A percentile compares a stretch with the other conserved stretches of the same genome.
Evolutionary conservation across 2,329 filamentous ascomycete species (phyloP).

Genomic region (Didymella exigua): DNA sequence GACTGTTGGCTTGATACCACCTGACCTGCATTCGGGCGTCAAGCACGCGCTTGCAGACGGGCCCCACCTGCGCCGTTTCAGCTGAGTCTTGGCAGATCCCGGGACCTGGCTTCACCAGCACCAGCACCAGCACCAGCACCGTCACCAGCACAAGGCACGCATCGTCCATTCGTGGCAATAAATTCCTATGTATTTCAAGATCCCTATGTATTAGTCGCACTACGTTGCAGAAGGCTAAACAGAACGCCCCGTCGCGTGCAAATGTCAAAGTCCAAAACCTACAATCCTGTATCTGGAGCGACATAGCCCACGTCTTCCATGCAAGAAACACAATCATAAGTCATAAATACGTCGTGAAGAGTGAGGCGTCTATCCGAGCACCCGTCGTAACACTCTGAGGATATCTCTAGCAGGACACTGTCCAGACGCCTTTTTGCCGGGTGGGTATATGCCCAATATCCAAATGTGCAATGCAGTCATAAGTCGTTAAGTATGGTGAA

Average conservation of each 20-base stretch:
- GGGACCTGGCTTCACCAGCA: constrained; percentile 1
- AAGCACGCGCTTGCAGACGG: constrained; percentile 1
- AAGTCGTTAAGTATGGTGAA: constrained; percentile 36
- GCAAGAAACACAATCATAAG: constrained; percentile 27
- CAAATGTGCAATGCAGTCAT: constrained; percentile 40
- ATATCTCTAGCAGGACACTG: constrained; percentile 36
- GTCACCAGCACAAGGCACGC: constrained; percentile 1
- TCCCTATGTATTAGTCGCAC: constrained; percentile 18
- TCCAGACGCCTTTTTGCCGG: constrained; percentile 35
- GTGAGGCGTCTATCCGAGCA: constrained; percentile 40
- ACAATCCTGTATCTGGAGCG: constrained; percentile 11
- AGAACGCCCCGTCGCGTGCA: constrained; percentile 16
- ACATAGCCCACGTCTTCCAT: constrained; percentile 16
- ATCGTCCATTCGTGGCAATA: neutral
- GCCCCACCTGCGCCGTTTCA: constrained; percentile 3
- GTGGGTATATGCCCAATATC: constrained; percentile 33
- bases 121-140: neutral
- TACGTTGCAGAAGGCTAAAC: constrained; percentile 15
- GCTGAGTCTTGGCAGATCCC: neutral
- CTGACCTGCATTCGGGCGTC: constrained; percentile 12
- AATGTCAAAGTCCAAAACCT: constrained; percentile 10
- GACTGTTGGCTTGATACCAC: constrained; percentile 7
- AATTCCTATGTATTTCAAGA: constrained; percentile 8
- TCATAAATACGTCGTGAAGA: constrained; percentile 46
- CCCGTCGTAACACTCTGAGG: constrained; percentile 45